These are phyloP conservation scores for Ceriops decandra DNA, from an alignment of 345 rosid genomes.

Conservation along the genomic window DNA sequence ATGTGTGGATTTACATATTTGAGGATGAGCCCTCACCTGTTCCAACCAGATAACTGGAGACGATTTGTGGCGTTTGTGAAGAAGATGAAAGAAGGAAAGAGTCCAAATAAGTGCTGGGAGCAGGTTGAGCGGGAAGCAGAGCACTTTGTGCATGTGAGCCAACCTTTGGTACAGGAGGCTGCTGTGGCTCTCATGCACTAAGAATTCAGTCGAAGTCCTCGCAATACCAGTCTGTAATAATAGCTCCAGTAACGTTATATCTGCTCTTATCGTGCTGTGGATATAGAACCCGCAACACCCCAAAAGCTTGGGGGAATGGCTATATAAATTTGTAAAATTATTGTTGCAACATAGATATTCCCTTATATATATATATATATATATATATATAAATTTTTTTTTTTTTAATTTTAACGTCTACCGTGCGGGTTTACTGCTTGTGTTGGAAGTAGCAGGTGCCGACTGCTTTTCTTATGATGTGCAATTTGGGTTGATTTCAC, in stretches of 20 bases:
- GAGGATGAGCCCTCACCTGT: constrained; percentile 82
- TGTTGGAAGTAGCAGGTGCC: too few species aligned
- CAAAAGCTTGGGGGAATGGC: too few species aligned
- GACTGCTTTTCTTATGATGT: too few species aligned
- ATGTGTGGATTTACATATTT: constrained; percentile 98
- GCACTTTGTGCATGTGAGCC: constrained; percentile 71
- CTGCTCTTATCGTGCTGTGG: constrained; percentile 28
- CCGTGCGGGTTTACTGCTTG: too few species aligned
- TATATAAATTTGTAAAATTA: background rate
- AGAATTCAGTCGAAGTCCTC: background rate
- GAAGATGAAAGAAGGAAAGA: constrained; percentile 88
- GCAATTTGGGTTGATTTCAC: too few species aligned
- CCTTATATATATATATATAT: background rate
- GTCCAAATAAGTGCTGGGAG: constrained; percentile 52
- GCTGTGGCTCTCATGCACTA: constrained; percentile 67
- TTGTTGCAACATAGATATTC: constrained; percentile 2
- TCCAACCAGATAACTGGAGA: constrained; percentile 80
- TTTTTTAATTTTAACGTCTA: too few species aligned
- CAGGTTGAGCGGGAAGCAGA: constrained; percentile 91
- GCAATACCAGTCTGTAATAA: background rate
- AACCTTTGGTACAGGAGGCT: constrained; percentile 72
- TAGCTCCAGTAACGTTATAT: constrained; percentile 14
- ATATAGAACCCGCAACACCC: background rate
- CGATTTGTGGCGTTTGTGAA: constrained; percentile 79
- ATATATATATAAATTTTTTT: too few species aligned